A percentile compares a stretch with the other conserved stretches of the same genome.
phyloP scores from a whole-genome alignment of 495 filamentous ascomycete species.

The Aspergillus incahuasiensis region DNA sequence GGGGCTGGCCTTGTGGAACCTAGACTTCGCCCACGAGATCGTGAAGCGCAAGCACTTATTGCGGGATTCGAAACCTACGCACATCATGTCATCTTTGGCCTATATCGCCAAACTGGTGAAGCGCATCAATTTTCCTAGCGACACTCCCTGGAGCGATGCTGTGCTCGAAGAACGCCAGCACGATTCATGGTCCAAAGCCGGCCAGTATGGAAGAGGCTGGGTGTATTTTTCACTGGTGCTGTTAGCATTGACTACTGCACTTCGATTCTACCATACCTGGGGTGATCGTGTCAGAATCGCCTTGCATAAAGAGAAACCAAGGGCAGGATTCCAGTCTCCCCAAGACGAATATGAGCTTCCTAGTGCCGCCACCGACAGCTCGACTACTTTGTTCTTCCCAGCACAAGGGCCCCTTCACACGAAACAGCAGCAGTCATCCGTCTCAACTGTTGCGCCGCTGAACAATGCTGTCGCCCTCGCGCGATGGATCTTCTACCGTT shows the following conservation, averaged over 20 bases:
- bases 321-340: constrained; percentile 51
- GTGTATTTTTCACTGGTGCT: constrained; percentile 78
- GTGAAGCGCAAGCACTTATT: neutral
- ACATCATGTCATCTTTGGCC: constrained; percentile 16
- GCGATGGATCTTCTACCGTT: constrained; percentile 81
- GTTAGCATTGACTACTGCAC: constrained; percentile 53
- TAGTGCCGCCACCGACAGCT: constrained; percentile 62
- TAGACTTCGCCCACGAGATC: neutral
- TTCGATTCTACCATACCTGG: constrained; percentile 78
- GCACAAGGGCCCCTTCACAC: constrained; percentile 40
- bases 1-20: constrained; percentile 7
- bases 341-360: constrained; percentile 64
- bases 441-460: constrained; percentile 63
- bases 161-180: constrained; percentile 67
- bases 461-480: constrained; percentile 74
- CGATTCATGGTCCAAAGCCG: constrained; percentile 76
- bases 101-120: constrained; percentile 50
- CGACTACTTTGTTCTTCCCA: constrained; percentile 69
- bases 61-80: neutral
- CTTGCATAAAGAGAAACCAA: constrained; percentile 69
- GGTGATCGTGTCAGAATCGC: constrained; percentile 84
- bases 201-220: constrained; percentile 84
- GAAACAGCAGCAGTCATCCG: constrained; percentile 57
- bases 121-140: constrained; percentile 70
- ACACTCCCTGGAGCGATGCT: constrained; percentile 61